Evolutionary conservation across 306 rosid species (phyloP), one percentile per base, ranked within the genome.

Genomic region (Quillaja saponaria): DNA sequence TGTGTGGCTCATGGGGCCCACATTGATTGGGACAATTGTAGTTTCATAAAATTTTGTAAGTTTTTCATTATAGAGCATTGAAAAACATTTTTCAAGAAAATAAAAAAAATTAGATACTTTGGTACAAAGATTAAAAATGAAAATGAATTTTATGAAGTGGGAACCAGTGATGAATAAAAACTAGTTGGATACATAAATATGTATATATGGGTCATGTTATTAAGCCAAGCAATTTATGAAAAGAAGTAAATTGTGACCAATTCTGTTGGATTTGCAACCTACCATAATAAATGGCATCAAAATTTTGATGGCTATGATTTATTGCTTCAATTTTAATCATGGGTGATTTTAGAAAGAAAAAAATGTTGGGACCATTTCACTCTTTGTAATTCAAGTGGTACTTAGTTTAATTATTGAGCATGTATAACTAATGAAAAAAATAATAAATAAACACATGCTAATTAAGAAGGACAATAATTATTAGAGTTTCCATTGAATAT

Each of bases 211-310:
- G 82, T 71, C 74, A 52, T 79, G 71, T 79, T 83, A 73, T 75
- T 81, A 76, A 85, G 82, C 75, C 69, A 61, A 81, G 76, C 87
- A 72, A 85, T 85, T 89, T 79, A 86, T 81, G 96, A 83, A 73
- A 37, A 48, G 87, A 76, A 84, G 84, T 90, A 72, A 86, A 78
- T 82, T 74, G 79, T 74, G 84, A 61, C 46, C 78, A 77, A 74
- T 82, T 77, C 85, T 66, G 95, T 84, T 90, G 86, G 82, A 65
- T 71, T 74, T 50, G 76, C 68, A 66, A 80, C 90, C 95, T 77
- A 90, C 96, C 91, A 64, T 72, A 78, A 78, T 90, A 82, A 86
- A 90, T 90, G 83, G 78, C 63, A 34, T 65, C 67, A 35, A 67
- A 68, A 57, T 74, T 72, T 75, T 35, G 64, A 81, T 62, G 82